Base-by-base conservation (phyloP, 2,329 filamentous ascomycete genomes). In the Sporothrix pseudoabietina region DNA sequence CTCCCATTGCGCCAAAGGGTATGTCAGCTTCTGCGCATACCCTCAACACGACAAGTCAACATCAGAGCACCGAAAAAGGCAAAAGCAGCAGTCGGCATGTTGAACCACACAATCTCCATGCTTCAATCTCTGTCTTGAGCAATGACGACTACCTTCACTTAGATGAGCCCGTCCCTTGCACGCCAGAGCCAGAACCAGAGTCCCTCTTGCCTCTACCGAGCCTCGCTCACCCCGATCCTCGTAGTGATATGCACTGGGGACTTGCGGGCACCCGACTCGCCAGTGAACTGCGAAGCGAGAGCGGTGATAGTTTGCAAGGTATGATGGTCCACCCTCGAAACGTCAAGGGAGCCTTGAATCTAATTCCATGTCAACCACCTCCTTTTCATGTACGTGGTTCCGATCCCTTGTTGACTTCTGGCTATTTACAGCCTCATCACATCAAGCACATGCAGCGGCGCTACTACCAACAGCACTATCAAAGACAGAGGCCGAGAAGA, bases 381-480 rank as follows among this genome's bases (percentile, higher is more conserved):
- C 52, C 47, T 35, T 19, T 12, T 2, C 22, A 14, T 22, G 22
- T 44, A 66, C 44, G 57, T 66, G 59, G 47, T 26, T 44, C 71
- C 32, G 30, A 44, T 30, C 59, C 49, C 44, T 66, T 57, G 71
- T 72, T 72, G 71, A 72, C 71, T 32, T 55, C 32, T 66, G 57
- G 71, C 71, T n/a, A 41, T 9, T 22, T 55, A n/a, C 71, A 72
- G 71, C 59, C 71, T n/a, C 71, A 55, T 55, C 59, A 66, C 30
- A 41, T 16, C 70, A 65, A 26, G 39, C 47, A 52, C 30, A 66
- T 44, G 44, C 59, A 66, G n/a, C 57, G 41, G 55, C 39, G 41
- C 26, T 54, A 32, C 44, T 52, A 49, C 44, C 41, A 52, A 9
- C 69, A 71, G 30, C 26, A 55, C n/a, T 52, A 35, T 30, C 41